Evolutionary conservation across 306 rosid genomes (phyloP), one percentile per base, ranked within the genome.

Genomic region (Dalbergia cochinchinensis): DNA sequence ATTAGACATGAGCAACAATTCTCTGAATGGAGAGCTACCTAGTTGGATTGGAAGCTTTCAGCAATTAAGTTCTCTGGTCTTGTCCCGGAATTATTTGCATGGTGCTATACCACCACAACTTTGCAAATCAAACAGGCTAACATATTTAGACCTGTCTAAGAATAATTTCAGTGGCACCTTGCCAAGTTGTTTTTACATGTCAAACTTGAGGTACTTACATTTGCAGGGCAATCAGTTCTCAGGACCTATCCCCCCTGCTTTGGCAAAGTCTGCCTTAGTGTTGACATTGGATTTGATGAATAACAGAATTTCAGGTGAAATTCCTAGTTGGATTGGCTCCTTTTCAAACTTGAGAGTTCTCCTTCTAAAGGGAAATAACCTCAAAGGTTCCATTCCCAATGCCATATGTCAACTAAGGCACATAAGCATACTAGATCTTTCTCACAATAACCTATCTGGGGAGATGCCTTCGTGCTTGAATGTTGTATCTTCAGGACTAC

Each of bases 371-470:
- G 77, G 44, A 19, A 82, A 82, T 16, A 6, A 19, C 47, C 55
- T 75, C 19, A 65, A 50, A 34, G 85, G 85, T 34, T 5, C 48
- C 35, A 59, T 81, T 58, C 85, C 85, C 13, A 15, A 0, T 26
- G 63, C 12, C 4, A 9, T 74, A 0, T 81, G 80, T 14, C 18
- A 51, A 4, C 75, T 68, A 53, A 65, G 37, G 70, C 45, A 65
- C 33, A 35, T 74, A 3, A 39, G 31, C 18, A 53, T 74, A 7
- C 11, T 75, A 48, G 81, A 75, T 22, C 53, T 81, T 48, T 68
- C 85, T 5, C 45, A 68, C 60, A 78, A 78, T 34, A 15, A 11
- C 13, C 33, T 78, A 7, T 68, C 69, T 3, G 75, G 76, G 53
- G 45, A 31, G 10, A 16, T 78, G n/a, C 76, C 82, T 4, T 34